Base-by-base conservation (phyloP, 306 rosid species). In the Pterocarpus macrocarpus region DNA sequence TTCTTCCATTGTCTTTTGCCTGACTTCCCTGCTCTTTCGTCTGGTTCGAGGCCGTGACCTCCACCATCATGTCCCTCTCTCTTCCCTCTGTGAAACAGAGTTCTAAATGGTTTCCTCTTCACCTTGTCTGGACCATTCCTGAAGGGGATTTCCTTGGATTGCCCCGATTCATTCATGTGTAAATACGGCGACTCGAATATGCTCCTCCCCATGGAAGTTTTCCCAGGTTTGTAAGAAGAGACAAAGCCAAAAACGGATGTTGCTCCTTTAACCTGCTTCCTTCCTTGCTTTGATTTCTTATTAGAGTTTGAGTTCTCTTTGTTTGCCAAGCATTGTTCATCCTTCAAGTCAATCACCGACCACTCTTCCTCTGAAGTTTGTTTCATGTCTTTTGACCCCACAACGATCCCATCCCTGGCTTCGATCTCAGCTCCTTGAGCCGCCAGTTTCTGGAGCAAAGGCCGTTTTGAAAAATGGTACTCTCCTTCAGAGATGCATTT, bases 321-420 rank as follows among this genome's bases (percentile, higher is more conserved):
- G 78, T 71, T 86, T 50, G 67, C 45, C 57, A 85, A 53, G 59
- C 75, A 73, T 11, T 84, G 78, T 11, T 94, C 98, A 49, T 94
- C 98, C 86, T 90, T 89, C 76, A 94, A 87, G 82, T 94, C 98
- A 70, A 94, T 94, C 4, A 85, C 90, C 0, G 97, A 94, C 97
- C 98, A 94, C 53, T 90, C 89, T 75, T 94, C 98, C 4, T 89
- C 95, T 22, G 83, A 11, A 75, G 73, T 83, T 71, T 86, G 90
- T 66, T 77, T 85, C 1, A 57, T 34, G n/a, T 80, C 87, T 36
- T 84, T 84, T 0, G 77, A 61, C 9, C 72, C 89, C 5, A 79
- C 88, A 16, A 69, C 80, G 43, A 89, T 84, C 41, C 85, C 89
- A 77, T 91, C 92, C 61, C 79, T 85, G 49, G 91, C 89, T 50